A percentile compares a stretch with the other conserved stretches of the same genome.
Conservation (phyloP, 805 yeast species). For the Pichia kluyveri region DNA sequence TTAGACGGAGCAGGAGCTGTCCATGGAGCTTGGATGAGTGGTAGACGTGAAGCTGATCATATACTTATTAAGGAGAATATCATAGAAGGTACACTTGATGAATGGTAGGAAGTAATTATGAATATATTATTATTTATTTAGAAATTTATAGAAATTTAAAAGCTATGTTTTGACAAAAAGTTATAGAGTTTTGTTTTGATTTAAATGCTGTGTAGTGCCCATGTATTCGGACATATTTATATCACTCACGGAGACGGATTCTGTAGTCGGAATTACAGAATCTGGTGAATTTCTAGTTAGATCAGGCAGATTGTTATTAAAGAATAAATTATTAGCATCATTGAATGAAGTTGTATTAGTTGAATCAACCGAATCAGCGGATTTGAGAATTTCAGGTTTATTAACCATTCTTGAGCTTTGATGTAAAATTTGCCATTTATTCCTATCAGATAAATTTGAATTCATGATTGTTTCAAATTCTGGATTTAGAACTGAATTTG, state of each 20-base stretch:
- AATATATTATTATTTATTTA: neutral
- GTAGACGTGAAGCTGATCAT: slow-evolving; percentile 22
- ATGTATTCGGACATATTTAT: neutral
- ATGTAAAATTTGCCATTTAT: neutral
- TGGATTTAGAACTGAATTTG: neutral
- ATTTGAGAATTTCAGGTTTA: no score
- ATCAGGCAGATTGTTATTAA: neutral
- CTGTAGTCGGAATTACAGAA: neutral
- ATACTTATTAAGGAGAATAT: slow-evolving; percentile 16
- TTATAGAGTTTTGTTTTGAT: neutral
- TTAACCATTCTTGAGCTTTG: neutral
- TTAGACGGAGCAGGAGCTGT: slow-evolving; percentile 87
- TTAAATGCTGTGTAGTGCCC: neutral
- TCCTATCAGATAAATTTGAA: neutral
- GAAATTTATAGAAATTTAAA: neutral
- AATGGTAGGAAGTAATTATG: slow-evolving; percentile 6
- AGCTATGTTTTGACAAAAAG: no score
- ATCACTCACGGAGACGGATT: neutral
- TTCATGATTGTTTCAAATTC: neutral
- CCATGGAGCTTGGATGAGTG: slow-evolving; percentile 84
- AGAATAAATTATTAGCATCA: no score
- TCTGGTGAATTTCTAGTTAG: neutral
- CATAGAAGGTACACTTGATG: slow-evolving; percentile 31
- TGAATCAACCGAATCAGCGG: no score
- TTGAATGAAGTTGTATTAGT: no score